A percentile compares a stretch with the other conserved stretches of the same genome.
Evolutionary conservation across 2,329 filamentous ascomycete species (phyloP).

Genomic region (Aspergillus piperis): DNA sequence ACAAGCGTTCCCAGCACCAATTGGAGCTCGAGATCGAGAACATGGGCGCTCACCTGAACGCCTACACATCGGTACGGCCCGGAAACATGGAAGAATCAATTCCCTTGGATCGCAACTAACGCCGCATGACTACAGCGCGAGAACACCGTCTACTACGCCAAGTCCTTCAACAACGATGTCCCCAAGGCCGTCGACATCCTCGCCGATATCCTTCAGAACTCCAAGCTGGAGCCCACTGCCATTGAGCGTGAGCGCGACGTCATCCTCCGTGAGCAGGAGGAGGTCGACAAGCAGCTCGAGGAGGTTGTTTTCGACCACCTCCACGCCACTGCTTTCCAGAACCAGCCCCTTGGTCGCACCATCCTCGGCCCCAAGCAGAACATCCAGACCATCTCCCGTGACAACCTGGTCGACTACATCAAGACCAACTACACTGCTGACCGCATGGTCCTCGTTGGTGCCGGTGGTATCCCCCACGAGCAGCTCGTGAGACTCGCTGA

Average conservation of each 20-base stretch:
- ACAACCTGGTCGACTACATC: slow-evolving; percentile 93
- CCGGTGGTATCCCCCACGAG: slow-evolving; percentile 90
- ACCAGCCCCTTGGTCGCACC: slow-evolving; percentile 93
- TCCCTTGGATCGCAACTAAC: slow-evolving; percentile 26
- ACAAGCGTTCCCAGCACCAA: slow-evolving; percentile 93
- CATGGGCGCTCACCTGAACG: slow-evolving; percentile 98
- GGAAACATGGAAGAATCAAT: slow-evolving; percentile 23
- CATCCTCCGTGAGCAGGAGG: slow-evolving; percentile 96
- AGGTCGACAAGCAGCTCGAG: slow-evolving; percentile 99
- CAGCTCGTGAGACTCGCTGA: slow-evolving; percentile 94
- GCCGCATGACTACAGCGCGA: slow-evolving; percentile 67
- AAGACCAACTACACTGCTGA: slow-evolving; percentile 99
- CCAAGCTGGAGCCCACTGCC: slow-evolving; percentile 88
- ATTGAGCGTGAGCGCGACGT: slow-evolving; percentile 98
- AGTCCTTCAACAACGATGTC: slow-evolving; percentile 97
- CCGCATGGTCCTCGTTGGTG: slow-evolving; percentile 97
- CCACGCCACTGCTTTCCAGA: slow-evolving; percentile 96
- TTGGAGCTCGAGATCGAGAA: slow-evolving; percentile 99
- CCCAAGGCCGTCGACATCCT: slow-evolving; percentile 97
- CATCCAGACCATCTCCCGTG: slow-evolving; percentile 91
- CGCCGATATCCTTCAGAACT: slow-evolving; percentile 98
- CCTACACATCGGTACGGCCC: slow-evolving; percentile 89
- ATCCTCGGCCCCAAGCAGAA: slow-evolving; percentile 98
- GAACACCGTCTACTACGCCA: slow-evolving; percentile 99
- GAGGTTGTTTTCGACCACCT: slow-evolving; percentile 99